phyloP scores from a whole-genome alignment of 2,329 filamentous ascomycete genomes.

The Exserohilum rostratum region DNA sequence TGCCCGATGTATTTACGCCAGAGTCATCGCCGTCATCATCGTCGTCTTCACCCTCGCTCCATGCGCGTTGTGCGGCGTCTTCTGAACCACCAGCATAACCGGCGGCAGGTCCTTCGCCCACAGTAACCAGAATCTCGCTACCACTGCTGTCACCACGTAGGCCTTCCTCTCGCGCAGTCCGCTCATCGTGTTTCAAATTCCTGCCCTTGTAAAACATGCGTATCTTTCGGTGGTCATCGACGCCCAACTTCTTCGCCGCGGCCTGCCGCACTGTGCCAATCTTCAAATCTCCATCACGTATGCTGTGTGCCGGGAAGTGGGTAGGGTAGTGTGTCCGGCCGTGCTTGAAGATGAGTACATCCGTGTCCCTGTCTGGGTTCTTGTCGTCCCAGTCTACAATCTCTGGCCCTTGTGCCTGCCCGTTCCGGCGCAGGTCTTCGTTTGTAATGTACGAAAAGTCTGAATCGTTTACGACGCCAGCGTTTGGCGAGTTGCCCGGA shows the following conservation, averaged over 20 bases:
- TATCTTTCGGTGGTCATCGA: constrained; percentile 63
- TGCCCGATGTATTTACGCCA: constrained; percentile 36
- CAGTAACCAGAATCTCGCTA: constrained; percentile 65
- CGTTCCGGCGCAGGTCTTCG: constrained; percentile 64
- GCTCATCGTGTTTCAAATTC: constrained; percentile 68
- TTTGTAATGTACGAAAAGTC: constrained; percentile 86
- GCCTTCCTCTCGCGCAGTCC: constrained; percentile 64
- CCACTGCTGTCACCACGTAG: constrained; percentile 62
- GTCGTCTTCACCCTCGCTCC: constrained; percentile 48
- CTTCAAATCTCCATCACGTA: constrained; percentile 73
- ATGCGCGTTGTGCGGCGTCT: constrained; percentile 39
- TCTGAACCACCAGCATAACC: constrained; percentile 45
- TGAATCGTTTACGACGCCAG: constrained; percentile 70
- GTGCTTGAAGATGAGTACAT: constrained; percentile 73
- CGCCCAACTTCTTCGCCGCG: constrained; percentile 69
- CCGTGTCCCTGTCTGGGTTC: constrained; percentile 63
- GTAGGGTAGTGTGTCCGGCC: constrained; percentile 69
- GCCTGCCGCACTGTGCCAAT: constrained; percentile 71
- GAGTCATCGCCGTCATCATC: constrained; percentile 46
- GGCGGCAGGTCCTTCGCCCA: constrained; percentile 59
- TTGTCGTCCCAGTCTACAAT: constrained; percentile 49
- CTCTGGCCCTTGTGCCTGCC: constrained; percentile 50
- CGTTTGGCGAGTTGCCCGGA: constrained; percentile 42
- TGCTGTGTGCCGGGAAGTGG: constrained; percentile 76
- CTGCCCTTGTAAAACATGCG: constrained; percentile 77